Evolutionary conservation across 2,329 filamentous ascomycete genomes (phyloP), one percentile per base, ranked within the genome.

Genomic region (Trichoderma simmonsii): DNA sequence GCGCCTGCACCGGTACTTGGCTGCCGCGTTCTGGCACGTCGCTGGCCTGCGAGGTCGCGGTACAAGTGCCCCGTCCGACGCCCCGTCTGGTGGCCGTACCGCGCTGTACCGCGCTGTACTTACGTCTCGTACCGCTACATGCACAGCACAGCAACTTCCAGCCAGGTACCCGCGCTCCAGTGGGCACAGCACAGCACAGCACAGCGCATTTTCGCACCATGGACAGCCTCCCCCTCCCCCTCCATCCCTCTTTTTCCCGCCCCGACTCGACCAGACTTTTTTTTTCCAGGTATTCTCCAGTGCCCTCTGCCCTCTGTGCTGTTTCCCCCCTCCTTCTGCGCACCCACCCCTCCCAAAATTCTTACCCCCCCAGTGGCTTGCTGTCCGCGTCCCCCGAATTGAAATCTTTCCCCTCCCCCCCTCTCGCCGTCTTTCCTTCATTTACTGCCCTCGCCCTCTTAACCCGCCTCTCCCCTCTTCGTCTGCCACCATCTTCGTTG

Each of bases 341-440:
- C 71, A 67, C 71, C 54, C 65, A 68, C 71, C 71, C 71, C 71
- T 69, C 64, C 24, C 64, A 64, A 69, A 56, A 72, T 69, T 71
- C 61, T 71, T 65, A 72, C 71, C 71, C 71, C 71, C 71, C 66
- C 51, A 43, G 66, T 63, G 65, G 65, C 65, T 59, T 68, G 32
- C 71, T 61, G 71, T 64, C 61, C 71, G 71, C 71, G 43, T 64
- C 65, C 71, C 71, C 71, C 71, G 56, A 60, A 56, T 70, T 59
- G 78, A 77, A 80, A 76, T 77, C 77, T 57, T 79, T 78, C 78
- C 77, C 76, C 76, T 77, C 75, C 75, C 67, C 71, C 71, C 64
- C 68, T 70, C 62, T 64, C 61, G 57, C n/a, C 69, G 51, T 57
- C 74, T 69, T 75, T 39, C 74, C 75, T 73, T 75, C 74, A 70